Conservation (phyloP, 2,329 filamentous ascomycete species). For the Coleophoma cylindrospora region DNA sequence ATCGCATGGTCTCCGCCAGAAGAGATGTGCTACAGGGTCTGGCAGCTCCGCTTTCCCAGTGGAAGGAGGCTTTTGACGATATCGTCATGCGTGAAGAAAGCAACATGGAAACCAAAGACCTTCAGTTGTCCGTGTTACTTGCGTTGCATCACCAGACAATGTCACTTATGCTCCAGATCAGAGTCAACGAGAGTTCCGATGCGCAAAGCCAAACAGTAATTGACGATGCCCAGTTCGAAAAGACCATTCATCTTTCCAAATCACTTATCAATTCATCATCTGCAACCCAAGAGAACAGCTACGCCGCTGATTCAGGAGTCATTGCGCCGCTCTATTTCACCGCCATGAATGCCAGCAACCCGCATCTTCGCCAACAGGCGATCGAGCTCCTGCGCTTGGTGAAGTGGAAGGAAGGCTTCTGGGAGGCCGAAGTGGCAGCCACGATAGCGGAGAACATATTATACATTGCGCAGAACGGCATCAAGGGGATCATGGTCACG, state of each 20-base stretch:
- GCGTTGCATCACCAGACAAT: constrained; percentile 4
- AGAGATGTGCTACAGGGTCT: neutral
- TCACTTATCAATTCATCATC: constrained; percentile 2
- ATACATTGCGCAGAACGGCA: neutral
- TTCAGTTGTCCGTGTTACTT: constrained; percentile 3
- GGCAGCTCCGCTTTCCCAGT: neutral
- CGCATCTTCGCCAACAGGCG: constrained; percentile 5
- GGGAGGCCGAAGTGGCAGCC: constrained; percentile 7
- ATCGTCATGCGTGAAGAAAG: constrained; percentile 1
- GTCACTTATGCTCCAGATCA: constrained; percentile 7
- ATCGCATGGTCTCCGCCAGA: neutral
- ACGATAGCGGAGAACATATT: constrained; percentile 8
- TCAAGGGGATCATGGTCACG: neutral
- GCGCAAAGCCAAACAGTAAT: neutral
- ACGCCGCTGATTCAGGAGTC: constrained; percentile 10
- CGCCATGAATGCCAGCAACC: constrained; percentile 7
- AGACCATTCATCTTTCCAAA: constrained; percentile 5
- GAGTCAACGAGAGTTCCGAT: neutral
- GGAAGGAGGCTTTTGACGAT: constrained; percentile 5
- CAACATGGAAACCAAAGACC: constrained; percentile 1
- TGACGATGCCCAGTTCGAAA: neutral
- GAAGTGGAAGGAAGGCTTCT: constrained; percentile 11
- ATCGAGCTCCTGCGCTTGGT: constrained; percentile 8
- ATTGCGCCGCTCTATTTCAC: constrained; percentile 12
- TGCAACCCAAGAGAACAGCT: neutral